These are phyloP conservation scores for Isochrysis galbana DNA, from an alignment of 78 protist species.

Conservation along the genomic window DNA sequence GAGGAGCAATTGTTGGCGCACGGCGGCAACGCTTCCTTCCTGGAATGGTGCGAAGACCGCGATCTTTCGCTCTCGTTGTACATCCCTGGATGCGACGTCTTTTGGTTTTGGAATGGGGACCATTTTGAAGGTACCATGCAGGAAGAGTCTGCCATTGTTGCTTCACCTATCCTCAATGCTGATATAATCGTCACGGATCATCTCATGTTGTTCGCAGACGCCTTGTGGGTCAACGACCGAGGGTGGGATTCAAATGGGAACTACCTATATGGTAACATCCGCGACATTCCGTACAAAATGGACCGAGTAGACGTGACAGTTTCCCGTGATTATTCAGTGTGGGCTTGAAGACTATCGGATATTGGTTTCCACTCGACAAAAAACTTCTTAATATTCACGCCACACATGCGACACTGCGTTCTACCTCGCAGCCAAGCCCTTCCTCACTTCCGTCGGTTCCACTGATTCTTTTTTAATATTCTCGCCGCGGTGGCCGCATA, in stretches of 20 bases:
- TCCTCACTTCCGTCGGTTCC: too few species aligned
- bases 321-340: too few species aligned
- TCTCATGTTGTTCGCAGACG: background rate
- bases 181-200: background rate
- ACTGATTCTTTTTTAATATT: too few species aligned
- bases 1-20: background rate
- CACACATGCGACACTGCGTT: too few species aligned
- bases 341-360: too few species aligned
- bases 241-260: background rate
- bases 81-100: background rate
- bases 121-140: background rate
- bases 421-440: too few species aligned
- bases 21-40: background rate
- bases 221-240: slow-evolving; percentile 15
- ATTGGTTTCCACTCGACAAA: too few species aligned
- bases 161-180: too few species aligned
- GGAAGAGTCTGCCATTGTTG: background rate
- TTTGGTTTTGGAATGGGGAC: background rate
- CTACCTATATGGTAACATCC: background rate
- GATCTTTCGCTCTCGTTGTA: background rate
- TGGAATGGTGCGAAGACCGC: background rate
- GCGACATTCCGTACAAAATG: slow-evolving; percentile 12
- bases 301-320: too few species aligned
- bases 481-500: too few species aligned
- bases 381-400: too few species aligned